A percentile compares a stretch with the other conserved stretches of the same genome.
Conservation (phyloP, 2,329 filamentous ascomycete genomes). For the Ustilaginoidea virens region DNA sequence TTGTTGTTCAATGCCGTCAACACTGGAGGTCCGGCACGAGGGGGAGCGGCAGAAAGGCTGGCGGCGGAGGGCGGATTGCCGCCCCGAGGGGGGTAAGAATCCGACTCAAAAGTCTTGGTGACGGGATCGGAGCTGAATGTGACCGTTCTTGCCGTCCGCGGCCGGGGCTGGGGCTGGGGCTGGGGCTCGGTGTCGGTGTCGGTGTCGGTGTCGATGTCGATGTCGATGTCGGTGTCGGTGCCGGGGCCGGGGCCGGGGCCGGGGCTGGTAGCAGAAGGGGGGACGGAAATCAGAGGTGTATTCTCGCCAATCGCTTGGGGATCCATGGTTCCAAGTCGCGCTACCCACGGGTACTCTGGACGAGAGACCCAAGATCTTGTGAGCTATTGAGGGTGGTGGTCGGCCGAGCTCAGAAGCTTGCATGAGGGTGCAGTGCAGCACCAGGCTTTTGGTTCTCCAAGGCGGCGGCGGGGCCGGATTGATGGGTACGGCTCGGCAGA, state of each 20-base stretch:
- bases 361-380: too few relatives aligned
- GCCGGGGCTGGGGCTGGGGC: slow-evolving; percentile 20
- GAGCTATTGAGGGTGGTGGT: too few relatives aligned
- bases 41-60: slow-evolving; percentile 15
- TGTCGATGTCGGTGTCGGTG: too few relatives aligned
- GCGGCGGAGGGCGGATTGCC: slow-evolving; percentile 9
- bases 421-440: too few relatives aligned
- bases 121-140: slow-evolving; percentile 62
- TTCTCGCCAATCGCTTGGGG: slow-evolving; percentile 15
- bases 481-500: background rate
- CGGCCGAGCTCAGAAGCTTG: too few relatives aligned
- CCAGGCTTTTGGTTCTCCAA: too few relatives aligned
- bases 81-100: slow-evolving; percentile 15
- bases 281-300: slow-evolving; percentile 17
- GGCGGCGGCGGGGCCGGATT: slow-evolving; percentile 2
- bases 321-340: slow-evolving; percentile 9
- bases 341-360: too few relatives aligned
- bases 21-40: slow-evolving; percentile 34
- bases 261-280: slow-evolving; percentile 7
- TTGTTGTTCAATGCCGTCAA: slow-evolving; percentile 77
- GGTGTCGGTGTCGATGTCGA: too few relatives aligned
- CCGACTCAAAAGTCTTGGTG: slow-evolving; percentile 42
- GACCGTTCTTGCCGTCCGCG: slow-evolving; percentile 45
- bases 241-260: too few relatives aligned
- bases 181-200: too few relatives aligned